Base-by-base conservation (phyloP, 768 basidiomycete genomes). In the Rubroboletus pulcherrimus region DNA sequence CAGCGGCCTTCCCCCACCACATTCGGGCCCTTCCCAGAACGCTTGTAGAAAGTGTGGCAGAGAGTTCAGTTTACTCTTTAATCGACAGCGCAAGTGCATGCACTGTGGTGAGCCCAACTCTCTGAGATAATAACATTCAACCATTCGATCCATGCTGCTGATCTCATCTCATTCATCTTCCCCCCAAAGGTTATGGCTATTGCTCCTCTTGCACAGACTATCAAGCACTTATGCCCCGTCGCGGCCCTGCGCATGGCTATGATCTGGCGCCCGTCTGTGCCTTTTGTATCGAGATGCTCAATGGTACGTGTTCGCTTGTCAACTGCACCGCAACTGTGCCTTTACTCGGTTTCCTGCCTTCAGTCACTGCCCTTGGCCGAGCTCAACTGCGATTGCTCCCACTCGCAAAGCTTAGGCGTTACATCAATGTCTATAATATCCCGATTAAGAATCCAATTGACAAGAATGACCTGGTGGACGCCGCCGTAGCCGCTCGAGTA, bases 401-500 rank as follows among this genome's bases (percentile, higher is more conserved):
- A 0, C 68, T 91, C 40, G 69, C 79, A 43, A 87, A 81, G 62
- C 74, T 92, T 47, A 84, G 81, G 74, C 83, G 80, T 47, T 91
- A 91, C 63, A 77, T 85, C 26, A 78, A 75, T 50, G 85, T 84
- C 6, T 92, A 92, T 60, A 81, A 83, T 53, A 87, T 92, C 60
- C 72, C 75, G 51, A 77, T 81, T 17, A 80, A 77, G 53, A 78
- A 80, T 46, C 81, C 84, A 2, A 75, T 90, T 15, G 90, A 92
- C 68, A 91, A 91, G 70, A 85, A 88, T 49, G 89, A 91, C 66
- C 72, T 91, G 43, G 82, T 91, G 38, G 85, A 89, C 49, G 81
- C 76, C 39, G 79, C 88, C 44, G 43, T 89, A 1, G 67, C 68
- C 26, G 71, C 70, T 40, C 69, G 65, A 65, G 89, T 89, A 64